Percentiles rank a stretch among this genome's conserved stretches.
Evolutionary conservation across 2,329 filamentous ascomycete genomes (phyloP).

Genomic region (Pochonia chlamydosporia): DNA sequence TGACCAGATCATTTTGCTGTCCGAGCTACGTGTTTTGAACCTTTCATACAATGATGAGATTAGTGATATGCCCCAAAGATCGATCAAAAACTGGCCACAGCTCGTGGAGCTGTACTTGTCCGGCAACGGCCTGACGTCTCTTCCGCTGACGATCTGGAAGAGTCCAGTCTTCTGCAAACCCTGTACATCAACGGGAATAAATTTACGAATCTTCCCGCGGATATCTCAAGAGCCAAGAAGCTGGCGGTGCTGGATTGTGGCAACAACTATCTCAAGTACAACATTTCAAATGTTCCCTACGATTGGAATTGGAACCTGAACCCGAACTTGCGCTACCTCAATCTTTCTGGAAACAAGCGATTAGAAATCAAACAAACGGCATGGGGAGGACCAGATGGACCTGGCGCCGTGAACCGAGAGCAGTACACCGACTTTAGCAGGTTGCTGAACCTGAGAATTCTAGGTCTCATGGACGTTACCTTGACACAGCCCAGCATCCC

Average conservation of each 20-base stretch:
- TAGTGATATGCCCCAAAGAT: conserved; percentile 83
- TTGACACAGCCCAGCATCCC: conserved; percentile 89
- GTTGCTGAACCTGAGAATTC: conserved; percentile 73
- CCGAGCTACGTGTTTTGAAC: conserved; percentile 83
- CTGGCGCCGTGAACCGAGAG: conserved; percentile 52
- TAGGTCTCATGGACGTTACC: conserved; percentile 97
- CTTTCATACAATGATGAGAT: conserved; percentile 86
- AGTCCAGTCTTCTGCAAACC: conserved; percentile 78
- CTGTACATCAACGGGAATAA: conserved; percentile 97
- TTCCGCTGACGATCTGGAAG: conserved; percentile 94
- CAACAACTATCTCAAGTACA: conserved; percentile 95
- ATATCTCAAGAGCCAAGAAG: conserved; percentile 90
- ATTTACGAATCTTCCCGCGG: conserved; percentile 92
- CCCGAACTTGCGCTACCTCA: conserved; percentile 87
- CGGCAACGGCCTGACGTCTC: conserved; percentile 84
- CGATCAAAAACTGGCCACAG: conserved; percentile 83
- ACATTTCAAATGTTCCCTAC: conserved; percentile 97
- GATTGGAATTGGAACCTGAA: conserved; percentile 99
- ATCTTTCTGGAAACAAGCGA: conserved; percentile 93
- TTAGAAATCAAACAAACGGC: conserved; percentile 75
- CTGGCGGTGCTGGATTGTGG: conserved; percentile 89
- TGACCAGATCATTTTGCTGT: conserved; percentile 76
- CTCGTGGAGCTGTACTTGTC: conserved; percentile 90
- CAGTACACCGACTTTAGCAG: conserved; percentile 82
- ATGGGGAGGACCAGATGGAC: conserved; percentile 38